Conservation (phyloP, 2,329 filamentous ascomycete species). For the Colletotrichum sp. region DNA sequence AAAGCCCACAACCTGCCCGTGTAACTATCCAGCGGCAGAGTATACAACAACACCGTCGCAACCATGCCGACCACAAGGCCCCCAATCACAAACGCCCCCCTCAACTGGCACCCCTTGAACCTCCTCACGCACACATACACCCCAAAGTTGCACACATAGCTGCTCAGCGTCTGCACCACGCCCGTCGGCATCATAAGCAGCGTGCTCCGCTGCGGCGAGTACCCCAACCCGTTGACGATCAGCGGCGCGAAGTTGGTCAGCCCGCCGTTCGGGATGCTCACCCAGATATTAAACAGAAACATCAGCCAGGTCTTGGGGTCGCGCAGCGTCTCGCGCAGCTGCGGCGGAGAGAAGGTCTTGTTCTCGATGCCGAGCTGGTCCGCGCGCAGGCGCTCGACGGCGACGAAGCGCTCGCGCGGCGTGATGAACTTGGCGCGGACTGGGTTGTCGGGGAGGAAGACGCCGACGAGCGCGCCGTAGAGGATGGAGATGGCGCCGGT, state of each 20-base stretch:
- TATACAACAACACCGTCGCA: background rate
- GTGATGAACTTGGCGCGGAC: conserved; percentile 54
- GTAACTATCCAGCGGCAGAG: background rate
- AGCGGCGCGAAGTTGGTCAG: background rate
- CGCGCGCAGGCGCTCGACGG: conserved; percentile 50
- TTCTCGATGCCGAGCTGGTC: conserved; percentile 62
- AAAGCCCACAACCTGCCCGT: background rate
- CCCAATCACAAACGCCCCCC: background rate
- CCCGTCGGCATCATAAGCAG: background rate
- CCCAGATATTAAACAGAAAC: background rate
- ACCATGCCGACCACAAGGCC: background rate
- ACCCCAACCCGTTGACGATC: background rate
- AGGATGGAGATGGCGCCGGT: conserved; percentile 30
- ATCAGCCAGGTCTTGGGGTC: background rate
- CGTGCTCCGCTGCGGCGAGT: background rate
- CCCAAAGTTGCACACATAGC: background rate
- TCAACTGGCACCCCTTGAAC: background rate
- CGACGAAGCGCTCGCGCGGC: conserved; percentile 48
- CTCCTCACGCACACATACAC: background rate
- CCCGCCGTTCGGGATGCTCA: background rate
- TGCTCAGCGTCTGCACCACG: background rate
- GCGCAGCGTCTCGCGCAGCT: background rate
- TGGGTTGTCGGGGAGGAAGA: conserved; percentile 58
- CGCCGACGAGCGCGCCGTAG: conserved; percentile 60
- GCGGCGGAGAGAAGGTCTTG: conserved; percentile 40